Base-by-base conservation (phyloP, 208 protist genomes). In the Perkinsela sp. region DNA sequence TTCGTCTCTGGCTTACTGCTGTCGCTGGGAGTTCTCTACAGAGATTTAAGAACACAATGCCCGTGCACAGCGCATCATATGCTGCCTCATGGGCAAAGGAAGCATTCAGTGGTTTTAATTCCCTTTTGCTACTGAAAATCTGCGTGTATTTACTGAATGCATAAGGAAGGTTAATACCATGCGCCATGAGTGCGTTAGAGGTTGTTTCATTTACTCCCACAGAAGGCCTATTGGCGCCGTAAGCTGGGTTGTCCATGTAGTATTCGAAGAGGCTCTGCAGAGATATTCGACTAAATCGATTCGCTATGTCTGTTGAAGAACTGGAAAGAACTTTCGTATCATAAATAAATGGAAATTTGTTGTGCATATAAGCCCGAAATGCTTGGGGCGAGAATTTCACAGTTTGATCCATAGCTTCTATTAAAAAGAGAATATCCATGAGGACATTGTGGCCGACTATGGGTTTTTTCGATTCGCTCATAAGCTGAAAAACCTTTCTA, bases 371-470 rank as follows among this genome's bases (percentile, higher is more conserved):
- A 30, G 31, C 67, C 72, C 87, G 86, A 71, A 76, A 82, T 48
- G 73, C 70, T 22, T 67, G 28, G 69, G 82, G 70, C 31, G 48
- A 70, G 29, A 67, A 75, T 32, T 80, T 79, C 70, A 85, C 72
- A 48, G 75, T 40, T 13, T 48, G 69, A 66, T 86, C 80, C 22
- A 85, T 68, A 28, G 74, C 73, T 15, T 70, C 30, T 69, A 83
- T 73, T 32, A 87, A 73, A 72, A 87, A 89, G 32, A 89, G 78
- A 69, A 82, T 69, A 70, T 89, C 83, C 28, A 81, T 78, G 68
- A 83, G 81, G 74, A 78, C 85, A 73, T 89, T 86, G 75, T 89
- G 83, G 66, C 81, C 83, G 13, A 89, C 81, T 66, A 76, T 80
- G 30, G 83, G 81, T 67, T 87, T 87, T 69, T 67, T 15, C 71